These are phyloP conservation scores for Trichomonascaceae sp. DNA, from an alignment of 1,139 yeast species.

Conservation along the genomic window DNA sequence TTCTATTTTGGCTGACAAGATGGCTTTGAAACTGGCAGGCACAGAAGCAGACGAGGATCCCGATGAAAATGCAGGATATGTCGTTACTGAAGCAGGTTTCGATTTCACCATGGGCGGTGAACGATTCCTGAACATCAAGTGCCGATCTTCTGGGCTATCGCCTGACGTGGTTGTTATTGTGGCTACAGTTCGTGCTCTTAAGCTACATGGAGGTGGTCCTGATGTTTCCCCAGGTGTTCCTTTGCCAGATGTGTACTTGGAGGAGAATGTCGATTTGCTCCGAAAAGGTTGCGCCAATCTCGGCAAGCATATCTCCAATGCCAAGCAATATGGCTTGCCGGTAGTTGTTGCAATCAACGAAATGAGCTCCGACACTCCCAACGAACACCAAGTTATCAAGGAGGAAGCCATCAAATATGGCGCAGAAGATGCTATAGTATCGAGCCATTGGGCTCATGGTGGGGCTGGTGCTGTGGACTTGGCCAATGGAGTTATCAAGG, in stretches of 20 bases:
- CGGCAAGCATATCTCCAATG: constrained; percentile 86
- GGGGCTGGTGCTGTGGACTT: constrained; percentile 88
- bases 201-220: constrained; percentile 98
- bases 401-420: constrained; percentile 89
- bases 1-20: constrained; percentile 89
- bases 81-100: constrained; percentile 96
- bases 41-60: constrained; percentile 48
- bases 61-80: constrained; percentile 75
- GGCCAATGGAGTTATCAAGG: constrained; percentile 78
- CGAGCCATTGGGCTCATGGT: constrained; percentile 98
- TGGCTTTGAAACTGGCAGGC: constrained; percentile 91
- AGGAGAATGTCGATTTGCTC: constrained; percentile 80
- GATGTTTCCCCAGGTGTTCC: constrained; percentile 95
- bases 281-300: constrained; percentile 82
- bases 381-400: constrained; percentile 78
- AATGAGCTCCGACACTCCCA: constrained; percentile 78
- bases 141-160: constrained; percentile 83
- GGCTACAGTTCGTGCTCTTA: constrained; percentile 95
- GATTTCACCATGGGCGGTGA: constrained; percentile 99
- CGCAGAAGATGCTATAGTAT: constrained; percentile 86
- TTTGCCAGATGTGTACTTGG: constrained; percentile 77
- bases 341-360: constrained; percentile 95
- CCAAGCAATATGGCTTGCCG: constrained; percentile 80
- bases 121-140: constrained; percentile 92
- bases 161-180: constrained; percentile 95